Evolutionary conservation across 352 stramenopile species (phyloP).

Genomic region (Labyrinthula sp.): DNA sequence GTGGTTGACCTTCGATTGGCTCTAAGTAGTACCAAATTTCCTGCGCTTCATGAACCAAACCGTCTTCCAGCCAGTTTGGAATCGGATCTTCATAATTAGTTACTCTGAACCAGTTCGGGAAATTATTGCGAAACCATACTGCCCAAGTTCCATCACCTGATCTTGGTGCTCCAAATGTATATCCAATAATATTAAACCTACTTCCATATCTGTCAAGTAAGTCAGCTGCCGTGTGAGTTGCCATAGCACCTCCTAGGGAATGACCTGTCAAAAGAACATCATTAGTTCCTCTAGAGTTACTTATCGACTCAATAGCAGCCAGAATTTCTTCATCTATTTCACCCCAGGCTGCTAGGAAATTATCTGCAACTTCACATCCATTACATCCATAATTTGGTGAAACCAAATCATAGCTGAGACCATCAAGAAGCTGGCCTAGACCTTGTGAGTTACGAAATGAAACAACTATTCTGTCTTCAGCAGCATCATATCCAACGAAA

Average conservation of each 20-base stretch:
- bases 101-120: slow-evolving; percentile 12
- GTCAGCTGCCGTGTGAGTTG: slow-evolving; percentile 19
- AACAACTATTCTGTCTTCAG: background rate
- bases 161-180: slow-evolving; percentile 31
- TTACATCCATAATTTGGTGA: too few species aligned
- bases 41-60: slow-evolving; percentile 13
- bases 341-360: slow-evolving; percentile 17
- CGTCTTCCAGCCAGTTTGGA: slow-evolving; percentile 13
- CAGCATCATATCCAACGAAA: slow-evolving; percentile 16
- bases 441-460: too few species aligned
- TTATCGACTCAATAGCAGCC: background rate
- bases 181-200: slow-evolving; percentile 3
- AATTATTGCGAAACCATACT: background rate
- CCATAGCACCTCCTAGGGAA: slow-evolving; percentile 24
- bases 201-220: background rate
- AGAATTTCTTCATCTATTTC: slow-evolving; percentile 15
- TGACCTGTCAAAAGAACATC: slow-evolving; percentile 23
- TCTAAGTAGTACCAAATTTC: slow-evolving; percentile 13
- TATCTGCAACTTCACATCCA: slow-evolving; percentile 19
- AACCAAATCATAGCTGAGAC: too few species aligned
- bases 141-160: slow-evolving; percentile 21
- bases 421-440: too few species aligned
- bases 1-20: background rate
- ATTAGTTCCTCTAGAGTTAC: background rate
- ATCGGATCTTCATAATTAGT: slow-evolving; percentile 19